Evolutionary conservation across 1,284 basidiomycete genomes (phyloP).

Genomic region (Marasmius oreades): DNA sequence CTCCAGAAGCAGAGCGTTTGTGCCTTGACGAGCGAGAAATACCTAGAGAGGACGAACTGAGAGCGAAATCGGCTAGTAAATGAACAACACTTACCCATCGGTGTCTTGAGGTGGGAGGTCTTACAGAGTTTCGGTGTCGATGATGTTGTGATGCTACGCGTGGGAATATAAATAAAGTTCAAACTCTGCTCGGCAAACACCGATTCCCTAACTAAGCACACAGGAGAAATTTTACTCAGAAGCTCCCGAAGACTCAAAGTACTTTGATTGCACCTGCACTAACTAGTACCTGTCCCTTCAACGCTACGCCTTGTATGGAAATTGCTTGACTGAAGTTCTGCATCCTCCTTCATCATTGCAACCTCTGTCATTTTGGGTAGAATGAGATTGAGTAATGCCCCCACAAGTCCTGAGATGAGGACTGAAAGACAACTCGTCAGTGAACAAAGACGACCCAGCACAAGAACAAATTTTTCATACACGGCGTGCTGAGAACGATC

Average conservation of each 20-base stretch:
- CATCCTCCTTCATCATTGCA: constrained; percentile 8
- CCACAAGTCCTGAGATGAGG: constrained; percentile 64
- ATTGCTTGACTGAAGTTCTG: background rate
- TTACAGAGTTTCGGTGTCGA: constrained; percentile 23
- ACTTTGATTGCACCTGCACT: background rate
- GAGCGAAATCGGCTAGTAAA: constrained; percentile 9
- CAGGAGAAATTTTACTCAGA: background rate
- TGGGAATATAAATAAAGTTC: constrained; percentile 8
- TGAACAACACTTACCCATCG: constrained; percentile 45
- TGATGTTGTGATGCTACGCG: background rate
- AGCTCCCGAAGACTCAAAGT: background rate
- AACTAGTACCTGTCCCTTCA: no score
- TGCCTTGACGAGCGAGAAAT: constrained; percentile 93
- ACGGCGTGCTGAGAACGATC: constrained; percentile 75
- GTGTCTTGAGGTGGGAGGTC: constrained; percentile 34
- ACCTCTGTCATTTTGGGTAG: constrained; percentile 43
- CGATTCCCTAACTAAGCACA: background rate
- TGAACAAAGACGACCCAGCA: constrained; percentile 5
- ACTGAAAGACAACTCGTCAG: constrained; percentile 35
- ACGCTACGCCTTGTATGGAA: background rate
- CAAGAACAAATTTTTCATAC: constrained; percentile 42
- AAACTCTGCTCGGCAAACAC: constrained; percentile 1
- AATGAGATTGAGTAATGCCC: constrained; percentile 62
- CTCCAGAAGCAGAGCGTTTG: constrained; percentile 91
- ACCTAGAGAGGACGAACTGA: constrained; percentile 46